These are phyloP conservation scores for Omphalotus guepiniiformis DNA, from an alignment of 768 basidiomycete genomes.

Conservation along the genomic window DNA sequence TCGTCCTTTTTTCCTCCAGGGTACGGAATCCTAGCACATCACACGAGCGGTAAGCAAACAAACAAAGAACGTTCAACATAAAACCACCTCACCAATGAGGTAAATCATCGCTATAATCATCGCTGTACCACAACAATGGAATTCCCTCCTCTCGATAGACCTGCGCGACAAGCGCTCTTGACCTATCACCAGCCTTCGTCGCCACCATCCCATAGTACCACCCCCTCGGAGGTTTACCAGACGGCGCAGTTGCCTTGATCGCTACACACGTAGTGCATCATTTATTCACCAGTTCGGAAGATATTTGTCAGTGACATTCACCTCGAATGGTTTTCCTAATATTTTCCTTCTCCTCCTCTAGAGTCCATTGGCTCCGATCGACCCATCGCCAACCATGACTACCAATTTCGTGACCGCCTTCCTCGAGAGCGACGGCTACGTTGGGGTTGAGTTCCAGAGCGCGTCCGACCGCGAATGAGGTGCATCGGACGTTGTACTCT, in stretches of 20 bases:
- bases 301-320: neutral
- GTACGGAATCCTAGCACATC: too few relatives aligned
- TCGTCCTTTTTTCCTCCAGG: conserved; percentile 9
- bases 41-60: too few relatives aligned
- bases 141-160: conserved; percentile 7
- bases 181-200: neutral
- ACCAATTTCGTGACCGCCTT: conserved; percentile 9
- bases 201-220: conserved; percentile 11
- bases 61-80: too few relatives aligned
- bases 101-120: conserved; percentile 11
- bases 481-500: conserved; percentile 9
- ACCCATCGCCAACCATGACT: conserved; percentile 13
- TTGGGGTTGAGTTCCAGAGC: conserved; percentile 10
- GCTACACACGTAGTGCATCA: neutral
- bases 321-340: conserved; percentile 6
- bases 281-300: neutral
- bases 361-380: conserved; percentile 5
- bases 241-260: neutral
- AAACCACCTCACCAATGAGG: too few relatives aligned
- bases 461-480: conserved; percentile 8
- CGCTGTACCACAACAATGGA: conserved; percentile 10
- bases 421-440: conserved; percentile 7
- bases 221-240: conserved; percentile 6
- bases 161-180: conserved; percentile 9
- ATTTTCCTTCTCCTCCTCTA: conserved; percentile 7